Percentiles rank a stretch among this genome's conserved stretches.
phyloP scores from a whole-genome alignment of 148 eudicot genomes.

The Arctostaphylos glauca region DNA sequence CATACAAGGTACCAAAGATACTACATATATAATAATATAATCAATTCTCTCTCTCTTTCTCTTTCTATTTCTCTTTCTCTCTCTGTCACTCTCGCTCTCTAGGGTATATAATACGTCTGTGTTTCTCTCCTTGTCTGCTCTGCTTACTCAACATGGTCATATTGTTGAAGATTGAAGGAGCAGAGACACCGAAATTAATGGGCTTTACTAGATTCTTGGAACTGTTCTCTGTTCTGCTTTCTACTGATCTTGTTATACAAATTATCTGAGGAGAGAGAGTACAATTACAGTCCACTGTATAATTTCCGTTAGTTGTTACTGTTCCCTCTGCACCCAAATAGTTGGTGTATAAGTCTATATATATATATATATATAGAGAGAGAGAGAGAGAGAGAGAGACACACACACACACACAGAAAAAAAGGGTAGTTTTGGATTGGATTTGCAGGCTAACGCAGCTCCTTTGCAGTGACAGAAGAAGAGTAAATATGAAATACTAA shows the following conservation, averaged over 20 bases:
- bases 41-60: constrained; percentile 20
- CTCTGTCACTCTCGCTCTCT: background rate
- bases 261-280: too few species aligned
- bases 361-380: background rate
- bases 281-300: too few species aligned
- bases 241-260: too few species aligned
- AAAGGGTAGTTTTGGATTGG: background rate
- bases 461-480: constrained; percentile 18
- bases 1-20: constrained; percentile 27
- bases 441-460: constrained; percentile 23
- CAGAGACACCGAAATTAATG: background rate
- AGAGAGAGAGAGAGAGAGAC: background rate
- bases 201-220: background rate
- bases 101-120: background rate
- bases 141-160: background rate
- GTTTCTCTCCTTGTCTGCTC: background rate
- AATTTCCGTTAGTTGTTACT: too few species aligned
- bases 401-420: too few species aligned
- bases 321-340: too few species aligned
- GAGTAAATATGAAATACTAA: background rate
- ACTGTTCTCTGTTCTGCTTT: too few species aligned
- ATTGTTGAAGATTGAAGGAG: background rate
- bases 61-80: constrained; percentile 19
- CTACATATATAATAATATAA: constrained; percentile 5
- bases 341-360: too few species aligned